Conservation (phyloP, 2,329 filamentous ascomycete species). For the Paramyrothecium roridum region DNA sequence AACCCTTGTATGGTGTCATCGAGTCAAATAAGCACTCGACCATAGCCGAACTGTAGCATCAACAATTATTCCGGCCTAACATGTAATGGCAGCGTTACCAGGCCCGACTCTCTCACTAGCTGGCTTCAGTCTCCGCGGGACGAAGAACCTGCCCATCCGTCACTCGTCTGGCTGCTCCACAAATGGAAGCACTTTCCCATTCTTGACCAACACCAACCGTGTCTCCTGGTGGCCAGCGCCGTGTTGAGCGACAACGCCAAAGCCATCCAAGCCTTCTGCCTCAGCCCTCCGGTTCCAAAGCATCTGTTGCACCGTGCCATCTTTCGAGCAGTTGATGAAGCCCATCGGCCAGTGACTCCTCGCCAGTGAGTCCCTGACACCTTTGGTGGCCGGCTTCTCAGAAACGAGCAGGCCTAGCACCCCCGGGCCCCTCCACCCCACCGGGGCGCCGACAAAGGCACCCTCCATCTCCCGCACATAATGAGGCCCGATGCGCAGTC, state of each 20-base stretch:
- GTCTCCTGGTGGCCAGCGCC: constrained; percentile 23
- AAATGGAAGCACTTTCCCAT: constrained; percentile 37
- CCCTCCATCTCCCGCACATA: constrained; percentile 77
- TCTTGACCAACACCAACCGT: constrained; percentile 48
- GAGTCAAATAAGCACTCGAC: too few species aligned
- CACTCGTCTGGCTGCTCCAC: constrained; percentile 3
- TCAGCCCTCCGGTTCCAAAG: constrained; percentile 68
- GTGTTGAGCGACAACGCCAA: constrained; percentile 49
- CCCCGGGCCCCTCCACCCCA: constrained; percentile 63
- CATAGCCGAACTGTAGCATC: too few species aligned
- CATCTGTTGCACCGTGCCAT: constrained; percentile 63
- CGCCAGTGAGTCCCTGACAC: constrained; percentile 69
- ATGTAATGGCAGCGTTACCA: too few species aligned
- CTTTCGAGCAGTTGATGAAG: constrained; percentile 59
- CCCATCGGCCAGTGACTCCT: constrained; percentile 68
- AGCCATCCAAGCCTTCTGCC: constrained; percentile 58
- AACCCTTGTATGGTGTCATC: too few species aligned
- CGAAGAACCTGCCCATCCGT: neutral
- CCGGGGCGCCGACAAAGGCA: constrained; percentile 69
- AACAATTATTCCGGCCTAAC: too few species aligned
- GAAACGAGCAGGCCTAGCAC: constrained; percentile 71
- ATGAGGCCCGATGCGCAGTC: constrained; percentile 51
- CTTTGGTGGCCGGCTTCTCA: constrained; percentile 69
- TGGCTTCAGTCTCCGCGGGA: too few species aligned
- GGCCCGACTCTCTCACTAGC: too few species aligned